Evolutionary conservation across 2,329 filamentous ascomycete species (phyloP).

Genomic region (Knufia fluminis): DNA sequence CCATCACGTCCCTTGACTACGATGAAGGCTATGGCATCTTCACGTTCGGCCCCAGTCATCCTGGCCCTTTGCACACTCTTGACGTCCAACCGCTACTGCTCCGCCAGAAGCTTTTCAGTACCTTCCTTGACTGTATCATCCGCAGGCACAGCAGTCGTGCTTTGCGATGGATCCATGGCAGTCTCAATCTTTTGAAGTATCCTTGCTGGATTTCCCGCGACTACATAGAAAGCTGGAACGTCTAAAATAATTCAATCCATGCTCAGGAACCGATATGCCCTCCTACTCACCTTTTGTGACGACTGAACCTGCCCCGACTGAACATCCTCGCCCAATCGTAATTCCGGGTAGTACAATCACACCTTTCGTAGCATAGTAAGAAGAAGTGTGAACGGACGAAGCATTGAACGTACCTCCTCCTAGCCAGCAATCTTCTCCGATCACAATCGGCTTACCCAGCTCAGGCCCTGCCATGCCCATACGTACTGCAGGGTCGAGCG

Average conservation of each 20-base stretch:
- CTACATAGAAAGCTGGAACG: conserved; percentile 35
- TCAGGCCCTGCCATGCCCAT: conserved; percentile 71
- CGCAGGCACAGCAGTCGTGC: background rate
- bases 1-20: too few species aligned
- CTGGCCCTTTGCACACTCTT: too few species aligned
- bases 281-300: conserved; percentile 57
- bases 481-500: conserved; percentile 62
- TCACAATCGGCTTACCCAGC: conserved; percentile 59
- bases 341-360: conserved; percentile 65
- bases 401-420: too few species aligned
- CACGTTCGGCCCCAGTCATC: too few species aligned
- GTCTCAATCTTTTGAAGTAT: conserved; percentile 34
- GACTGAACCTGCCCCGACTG: conserved; percentile 71
- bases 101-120: background rate
- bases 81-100: background rate
- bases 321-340: conserved; percentile 63
- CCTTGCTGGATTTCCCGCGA: conserved; percentile 33
- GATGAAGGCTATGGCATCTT: too few species aligned
- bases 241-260: conserved; percentile 18
- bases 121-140: conserved; percentile 8
- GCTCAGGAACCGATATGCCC: conserved; percentile 2
- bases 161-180: conserved; percentile 22
- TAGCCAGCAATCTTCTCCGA: conserved; percentile 76
- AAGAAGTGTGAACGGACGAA: too few species aligned
- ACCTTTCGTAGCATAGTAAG: too few species aligned